Base-by-base conservation (phyloP, 768 basidiomycete genomes). In the Tephrocybe sp. region DNA sequence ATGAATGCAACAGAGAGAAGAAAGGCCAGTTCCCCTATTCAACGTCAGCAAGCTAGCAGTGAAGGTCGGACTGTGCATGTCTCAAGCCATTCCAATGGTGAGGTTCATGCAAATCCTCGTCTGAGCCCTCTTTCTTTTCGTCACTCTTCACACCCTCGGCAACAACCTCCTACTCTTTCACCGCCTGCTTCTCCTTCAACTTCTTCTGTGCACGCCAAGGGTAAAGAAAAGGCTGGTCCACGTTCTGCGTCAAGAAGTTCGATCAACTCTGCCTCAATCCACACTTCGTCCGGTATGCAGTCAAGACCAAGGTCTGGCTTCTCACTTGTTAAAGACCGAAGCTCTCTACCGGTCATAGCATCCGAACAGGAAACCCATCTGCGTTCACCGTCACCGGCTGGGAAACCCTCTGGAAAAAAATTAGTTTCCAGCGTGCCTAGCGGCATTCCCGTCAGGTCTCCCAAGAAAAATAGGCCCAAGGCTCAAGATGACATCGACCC, bases 371-470 rank as follows among this genome's bases (percentile, higher is more conserved):
- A 65, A 13, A 44, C 7, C 26, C n/a, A n/a, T n/a, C 26, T 26
- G 4, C 26, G 4, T 26, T 26, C 26, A 12, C 59, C 69, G 3
- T 60, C 72, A 2, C 67, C 67, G 16, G 54, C 58, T 54, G 50
- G 64, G 40, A 57, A 59, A 10, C 56, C 69, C 45, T 54, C 62
- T 1, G 65, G 62, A 49, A 59, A 62, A 20, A 40, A 52, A 22
- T 62, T 69, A 17, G 42, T 30, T 13, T 44, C 56, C 33, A 9
- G 26, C 5, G 62, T 50, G 36, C 52, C 65, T 7, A 79, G 77
- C 47, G 68, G 72, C 26, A 78, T 82, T 47, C 78, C 79, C 12
- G 67, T 77, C 4, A 68, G 68, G 19, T 68, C 77, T 14, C 68
- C 72, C 16, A 57, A 64, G 45, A 75, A 73, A 57, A 54, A 19